Evolutionary conservation across 2,329 filamentous ascomycete species (phyloP), one percentile per base, ranked within the genome.

Genomic region (Aspergillus candidus): DNA sequence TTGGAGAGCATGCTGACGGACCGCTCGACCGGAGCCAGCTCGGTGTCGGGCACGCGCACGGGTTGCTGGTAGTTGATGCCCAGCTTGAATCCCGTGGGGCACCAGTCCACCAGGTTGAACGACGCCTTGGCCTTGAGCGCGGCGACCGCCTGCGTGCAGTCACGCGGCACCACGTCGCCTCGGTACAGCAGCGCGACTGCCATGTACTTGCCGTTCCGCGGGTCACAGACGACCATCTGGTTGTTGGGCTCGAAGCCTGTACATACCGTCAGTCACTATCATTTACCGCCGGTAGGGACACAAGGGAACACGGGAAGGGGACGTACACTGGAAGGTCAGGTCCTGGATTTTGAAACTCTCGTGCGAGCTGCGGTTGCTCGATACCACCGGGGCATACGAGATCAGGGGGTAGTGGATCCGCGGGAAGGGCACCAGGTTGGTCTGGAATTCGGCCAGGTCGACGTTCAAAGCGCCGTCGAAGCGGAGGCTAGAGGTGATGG

Each of bases 331-430:
- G 59, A 80, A 75, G 51, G 80, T 83, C 54, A 84, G 68, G 51
- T 93, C 88, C 50, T 81, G 78, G 43, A 89, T 83, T 76, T 88
- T 88, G 80, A 90, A 90, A 74, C 84, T 88, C 75, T 93, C 87
- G 63, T 93, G 87, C 38, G 82, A 79, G 68, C 84, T 88, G 78
- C 86, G 87, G 73, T 78, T 75, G 47, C 81, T 80, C 27, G 76
- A 79, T 47, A 83, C 73, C 43, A 84, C 79, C 2, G 80, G 80
- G 2, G 80, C 78, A 55, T 82, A 84, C 55, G 74, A 77, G 66
- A 83, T 81, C 52, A 84, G 66, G 34, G 80, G 80, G 61, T 82
- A 84, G 63, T 84, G 80, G 54, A 84, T 83, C 61, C 80, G 75
- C 17, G 80, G 80, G 64, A 80, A 84, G 6, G 80, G 80, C 41